A percentile compares a stretch with the other conserved stretches of the same genome.
phyloP scores from a whole-genome alignment of 805 yeast species.

The Myxozyma lipomycoides region DNA sequence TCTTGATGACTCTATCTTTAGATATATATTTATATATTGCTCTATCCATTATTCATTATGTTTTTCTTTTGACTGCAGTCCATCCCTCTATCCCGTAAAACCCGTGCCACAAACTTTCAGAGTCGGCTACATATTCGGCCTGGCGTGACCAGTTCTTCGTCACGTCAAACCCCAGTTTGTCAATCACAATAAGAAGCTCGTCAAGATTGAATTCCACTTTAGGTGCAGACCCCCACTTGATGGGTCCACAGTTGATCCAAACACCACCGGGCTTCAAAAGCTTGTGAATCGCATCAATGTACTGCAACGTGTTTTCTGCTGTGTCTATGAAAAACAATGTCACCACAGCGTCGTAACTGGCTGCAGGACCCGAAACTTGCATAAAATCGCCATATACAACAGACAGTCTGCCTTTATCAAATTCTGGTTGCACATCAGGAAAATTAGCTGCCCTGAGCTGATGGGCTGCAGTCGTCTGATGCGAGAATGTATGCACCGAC shows the following conservation, averaged over 20 bases:
- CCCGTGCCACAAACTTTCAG: slow-evolving; percentile 35
- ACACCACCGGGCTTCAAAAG: slow-evolving; percentile 49
- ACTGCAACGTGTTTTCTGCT: slow-evolving; percentile 78
- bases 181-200: slow-evolving; percentile 58
- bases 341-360: slow-evolving; percentile 41
- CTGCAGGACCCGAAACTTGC: slow-evolving; percentile 42
- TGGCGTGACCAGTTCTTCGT: slow-evolving; percentile 30
- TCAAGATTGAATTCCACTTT: slow-evolving; percentile 64
- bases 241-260: slow-evolving; percentile 92
- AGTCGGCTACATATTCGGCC: slow-evolving; percentile 36
- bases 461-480: slow-evolving; percentile 47
- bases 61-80: slow-evolving; percentile 19
- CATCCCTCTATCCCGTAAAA: slow-evolving; percentile 32
- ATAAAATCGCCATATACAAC: slow-evolving; percentile 59
- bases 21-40: too few species aligned
- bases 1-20: too few species aligned
- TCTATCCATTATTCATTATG: too few species aligned
- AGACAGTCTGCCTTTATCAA: slow-evolving; percentile 3
- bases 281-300: slow-evolving; percentile 59
- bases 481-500: slow-evolving; percentile 61
- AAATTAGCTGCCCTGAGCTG: slow-evolving; percentile 49
- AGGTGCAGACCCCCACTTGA: slow-evolving; percentile 84
- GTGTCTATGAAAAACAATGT: slow-evolving; percentile 82
- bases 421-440: slow-evolving; percentile 37
- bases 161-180: slow-evolving; percentile 58